Conservation (phyloP, 2,329 filamentous ascomycete species). For the Chrysoporthe austroafricana region DNA sequence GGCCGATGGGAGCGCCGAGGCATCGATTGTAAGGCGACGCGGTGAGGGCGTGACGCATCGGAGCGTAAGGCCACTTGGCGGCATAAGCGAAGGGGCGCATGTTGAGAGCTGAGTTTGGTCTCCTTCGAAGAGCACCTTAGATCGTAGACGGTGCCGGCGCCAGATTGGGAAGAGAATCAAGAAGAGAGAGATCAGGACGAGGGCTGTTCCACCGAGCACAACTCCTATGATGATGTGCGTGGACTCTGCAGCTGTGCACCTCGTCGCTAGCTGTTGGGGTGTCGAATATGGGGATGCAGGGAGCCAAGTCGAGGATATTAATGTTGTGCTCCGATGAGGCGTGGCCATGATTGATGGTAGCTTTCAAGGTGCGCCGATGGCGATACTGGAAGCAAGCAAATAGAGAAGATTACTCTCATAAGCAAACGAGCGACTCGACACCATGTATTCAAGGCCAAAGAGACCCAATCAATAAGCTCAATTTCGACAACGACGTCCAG, state of each 20-base stretch:
- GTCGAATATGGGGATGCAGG: background rate
- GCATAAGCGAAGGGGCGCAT: background rate
- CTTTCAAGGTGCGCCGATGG: background rate
- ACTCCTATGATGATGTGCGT: constrained; percentile 21
- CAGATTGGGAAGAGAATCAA: constrained; percentile 2
- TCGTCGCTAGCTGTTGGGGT: background rate
- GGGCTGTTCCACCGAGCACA: constrained; percentile 16
- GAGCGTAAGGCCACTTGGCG: background rate
- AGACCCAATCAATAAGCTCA: too few relatives aligned
- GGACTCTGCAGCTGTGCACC: background rate
- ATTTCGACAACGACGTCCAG: background rate
- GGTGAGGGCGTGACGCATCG: constrained; percentile 1
- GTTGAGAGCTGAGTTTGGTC: background rate
- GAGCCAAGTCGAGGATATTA: background rate
- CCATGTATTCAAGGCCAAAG: background rate
- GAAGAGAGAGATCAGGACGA: constrained; percentile 11
- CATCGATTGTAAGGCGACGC: constrained; percentile 5
- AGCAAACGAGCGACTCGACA: background rate
- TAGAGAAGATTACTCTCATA: background rate
- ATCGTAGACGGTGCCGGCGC: background rate
- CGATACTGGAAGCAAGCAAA: background rate
- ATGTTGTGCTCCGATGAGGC: background rate
- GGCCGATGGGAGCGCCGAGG: background rate
- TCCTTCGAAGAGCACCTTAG: background rate
- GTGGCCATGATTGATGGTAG: background rate